phyloP scores from a whole-genome alignment of 2,329 filamentous ascomycete species.

The Dactylella cylindrospora region DNA sequence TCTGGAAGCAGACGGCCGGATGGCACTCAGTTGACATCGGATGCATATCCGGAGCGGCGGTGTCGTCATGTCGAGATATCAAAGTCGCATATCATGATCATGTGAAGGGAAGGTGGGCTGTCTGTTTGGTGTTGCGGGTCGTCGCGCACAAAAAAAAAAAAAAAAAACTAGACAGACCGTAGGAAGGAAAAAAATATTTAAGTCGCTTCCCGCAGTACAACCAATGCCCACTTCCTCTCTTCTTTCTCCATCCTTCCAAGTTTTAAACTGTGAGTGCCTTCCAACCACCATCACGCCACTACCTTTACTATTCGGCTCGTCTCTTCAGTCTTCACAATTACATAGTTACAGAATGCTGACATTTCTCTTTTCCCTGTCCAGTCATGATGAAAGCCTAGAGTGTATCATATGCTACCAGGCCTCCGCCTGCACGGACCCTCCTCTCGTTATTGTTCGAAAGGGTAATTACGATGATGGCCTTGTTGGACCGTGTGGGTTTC shows the following conservation, averaged over 20 bases:
- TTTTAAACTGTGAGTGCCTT: conserved; percentile 89
- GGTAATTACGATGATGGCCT: conserved; percentile 59
- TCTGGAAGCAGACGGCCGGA: neutral
- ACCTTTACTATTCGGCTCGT: conserved; percentile 1
- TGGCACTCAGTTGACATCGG: conserved; percentile 22
- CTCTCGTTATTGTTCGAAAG: conserved; percentile 69
- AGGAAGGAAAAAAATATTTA: conserved; percentile 44
- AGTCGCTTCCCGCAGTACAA: conserved; percentile 9
- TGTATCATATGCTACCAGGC: conserved; percentile 81
- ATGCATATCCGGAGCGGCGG: conserved; percentile 15
- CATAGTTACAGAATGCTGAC: conserved; percentile 50
- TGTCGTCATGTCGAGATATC: conserved; percentile 12
- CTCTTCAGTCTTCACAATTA: neutral
- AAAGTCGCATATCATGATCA: conserved; percentile 6
- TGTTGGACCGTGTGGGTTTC: conserved; percentile 59
- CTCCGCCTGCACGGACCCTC: conserved; percentile 75
- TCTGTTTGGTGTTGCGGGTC: conserved; percentile 26
- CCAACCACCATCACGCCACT: conserved; percentile 42
- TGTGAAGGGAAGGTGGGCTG: conserved; percentile 32
- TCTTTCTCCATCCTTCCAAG: conserved; percentile 89
- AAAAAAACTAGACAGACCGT: no score
- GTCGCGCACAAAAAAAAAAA: conserved; percentile 23
- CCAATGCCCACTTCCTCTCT: conserved; percentile 44
- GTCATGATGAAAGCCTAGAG: conserved; percentile 99
- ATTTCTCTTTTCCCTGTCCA: conserved; percentile 53